Evolutionary conservation across 2,329 filamentous ascomycete species (phyloP).

Genomic region (Beauveria medogensis): DNA sequence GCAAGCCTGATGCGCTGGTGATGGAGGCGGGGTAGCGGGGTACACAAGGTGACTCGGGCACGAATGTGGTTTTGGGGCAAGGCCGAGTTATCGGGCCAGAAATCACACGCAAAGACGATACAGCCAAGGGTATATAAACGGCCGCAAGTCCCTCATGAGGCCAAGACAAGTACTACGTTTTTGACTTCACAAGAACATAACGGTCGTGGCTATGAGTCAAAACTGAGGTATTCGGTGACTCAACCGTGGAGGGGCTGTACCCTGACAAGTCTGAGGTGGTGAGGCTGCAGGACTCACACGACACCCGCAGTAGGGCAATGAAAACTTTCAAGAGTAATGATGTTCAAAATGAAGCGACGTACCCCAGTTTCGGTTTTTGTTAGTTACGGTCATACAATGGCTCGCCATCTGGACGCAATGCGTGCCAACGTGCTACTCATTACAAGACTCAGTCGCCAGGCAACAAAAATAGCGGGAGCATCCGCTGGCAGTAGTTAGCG

Average conservation of each 20-base stretch:
- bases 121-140: neutral
- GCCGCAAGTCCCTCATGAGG: too few species aligned
- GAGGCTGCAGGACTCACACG: neutral
- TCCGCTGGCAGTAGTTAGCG: constrained; percentile 1
- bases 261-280: neutral
- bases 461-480: constrained; percentile 6
- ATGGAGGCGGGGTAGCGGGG: constrained; percentile 12
- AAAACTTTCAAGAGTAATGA: too few species aligned
- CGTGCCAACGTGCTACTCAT: neutral
- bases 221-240: constrained; percentile 1
- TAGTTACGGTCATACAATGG: too few species aligned
- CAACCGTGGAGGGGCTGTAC: neutral
- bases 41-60: constrained; percentile 2
- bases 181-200: too few species aligned
- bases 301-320: neutral
- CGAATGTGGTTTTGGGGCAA: neutral
- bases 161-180: too few species aligned
- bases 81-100: neutral
- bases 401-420: neutral
- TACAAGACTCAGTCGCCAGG: neutral
- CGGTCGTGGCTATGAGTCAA: neutral
- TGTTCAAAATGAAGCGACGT: too few species aligned
- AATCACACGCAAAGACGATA: neutral
- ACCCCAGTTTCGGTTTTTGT: too few species aligned
- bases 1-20: constrained; percentile 7